Evolutionary conservation across 106 monocot species (phyloP).

Genomic region (Allium cepa): DNA sequence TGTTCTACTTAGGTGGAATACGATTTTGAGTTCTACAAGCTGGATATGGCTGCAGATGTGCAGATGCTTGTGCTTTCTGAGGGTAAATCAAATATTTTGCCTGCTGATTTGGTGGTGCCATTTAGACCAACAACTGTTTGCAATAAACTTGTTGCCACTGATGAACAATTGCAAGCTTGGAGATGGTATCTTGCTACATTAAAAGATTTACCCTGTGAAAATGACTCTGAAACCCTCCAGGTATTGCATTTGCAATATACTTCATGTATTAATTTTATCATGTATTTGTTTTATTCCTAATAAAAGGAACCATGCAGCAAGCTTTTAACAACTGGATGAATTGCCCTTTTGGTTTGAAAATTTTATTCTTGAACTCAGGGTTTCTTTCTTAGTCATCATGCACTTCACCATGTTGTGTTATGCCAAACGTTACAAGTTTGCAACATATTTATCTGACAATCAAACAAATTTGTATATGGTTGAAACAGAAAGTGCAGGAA

Average conservation of each 20-base stretch:
- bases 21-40: constrained; percentile 86
- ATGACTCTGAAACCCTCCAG: constrained; percentile 56
- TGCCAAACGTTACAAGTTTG: too few relatives aligned
- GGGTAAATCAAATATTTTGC: constrained; percentile 84
- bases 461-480: too few relatives aligned
- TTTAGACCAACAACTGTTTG: constrained; percentile 36
- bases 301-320: too few relatives aligned
- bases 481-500: constrained; percentile 59
- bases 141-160: constrained; percentile 12
- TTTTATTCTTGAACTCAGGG: too few relatives aligned
- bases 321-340: too few relatives aligned
- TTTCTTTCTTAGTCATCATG: too few relatives aligned
- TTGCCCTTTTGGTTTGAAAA: too few relatives aligned
- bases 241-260: constrained; percentile 13
- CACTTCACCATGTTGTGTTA: too few relatives aligned
- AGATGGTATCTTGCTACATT: constrained; percentile 85
- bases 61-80: constrained; percentile 78
- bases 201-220: constrained; percentile 52
- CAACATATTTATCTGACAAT: too few relatives aligned
- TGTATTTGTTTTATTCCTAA: too few relatives aligned
- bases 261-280: too few relatives aligned
- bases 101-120: constrained; percentile 80
- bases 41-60: constrained; percentile 77
- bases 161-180: constrained; percentile 66
- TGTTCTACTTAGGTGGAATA: constrained; percentile 71